These are phyloP conservation scores for Allomyces macrogynus DNA, from an alignment of 192 early-diverging fungal species.

Conservation along the genomic window DNA sequence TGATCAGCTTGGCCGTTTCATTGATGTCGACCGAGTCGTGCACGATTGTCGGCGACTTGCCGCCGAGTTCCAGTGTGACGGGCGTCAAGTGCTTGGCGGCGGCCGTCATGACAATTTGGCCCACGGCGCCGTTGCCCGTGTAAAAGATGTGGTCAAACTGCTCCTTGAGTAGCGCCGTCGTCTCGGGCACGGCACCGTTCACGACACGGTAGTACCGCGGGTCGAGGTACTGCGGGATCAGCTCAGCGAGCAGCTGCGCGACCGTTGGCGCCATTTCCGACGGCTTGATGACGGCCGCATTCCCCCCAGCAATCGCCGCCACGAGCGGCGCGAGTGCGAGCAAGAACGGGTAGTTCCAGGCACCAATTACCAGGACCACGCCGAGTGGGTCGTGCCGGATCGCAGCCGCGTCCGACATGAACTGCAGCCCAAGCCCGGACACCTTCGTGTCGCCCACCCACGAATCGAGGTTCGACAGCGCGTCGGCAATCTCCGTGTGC, in stretches of 20 bases:
- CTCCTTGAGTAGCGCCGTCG: slow-evolving; percentile 48
- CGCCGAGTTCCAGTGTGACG: slow-evolving; percentile 85
- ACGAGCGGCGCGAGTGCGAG: slow-evolving; percentile 50
- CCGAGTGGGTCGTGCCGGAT: slow-evolving; percentile 50
- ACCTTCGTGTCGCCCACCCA: not conserved
- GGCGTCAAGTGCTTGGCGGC: slow-evolving; percentile 69
- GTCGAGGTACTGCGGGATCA: slow-evolving; percentile 64
- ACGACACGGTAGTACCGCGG: slow-evolving; percentile 36
- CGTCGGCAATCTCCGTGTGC: not conserved
- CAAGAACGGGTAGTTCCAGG: slow-evolving; percentile 46
- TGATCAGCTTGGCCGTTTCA: slow-evolving; percentile 44
- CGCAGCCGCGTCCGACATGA: slow-evolving; percentile 2
- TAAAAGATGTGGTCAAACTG: slow-evolving; percentile 85
- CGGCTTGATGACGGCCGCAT: slow-evolving; percentile 62
- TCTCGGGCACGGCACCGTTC: slow-evolving; percentile 52
- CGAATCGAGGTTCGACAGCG: not conserved
- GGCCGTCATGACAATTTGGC: slow-evolving; percentile 58
- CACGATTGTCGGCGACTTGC: slow-evolving; percentile 56
- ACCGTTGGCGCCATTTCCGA: slow-evolving; percentile 56
- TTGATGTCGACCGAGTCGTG: slow-evolving; percentile 30
- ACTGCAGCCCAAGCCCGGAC: not conserved
- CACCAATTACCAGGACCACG: slow-evolving; percentile 44
- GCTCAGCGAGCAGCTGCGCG: slow-evolving; percentile 32
- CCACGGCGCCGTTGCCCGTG: slow-evolving; percentile 67
- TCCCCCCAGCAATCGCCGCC: slow-evolving; percentile 76